A percentile compares a stretch with the other conserved stretches of the same genome.
Conservation (phyloP, 306 rosid species). For the Cucumis cinereus region DNA sequence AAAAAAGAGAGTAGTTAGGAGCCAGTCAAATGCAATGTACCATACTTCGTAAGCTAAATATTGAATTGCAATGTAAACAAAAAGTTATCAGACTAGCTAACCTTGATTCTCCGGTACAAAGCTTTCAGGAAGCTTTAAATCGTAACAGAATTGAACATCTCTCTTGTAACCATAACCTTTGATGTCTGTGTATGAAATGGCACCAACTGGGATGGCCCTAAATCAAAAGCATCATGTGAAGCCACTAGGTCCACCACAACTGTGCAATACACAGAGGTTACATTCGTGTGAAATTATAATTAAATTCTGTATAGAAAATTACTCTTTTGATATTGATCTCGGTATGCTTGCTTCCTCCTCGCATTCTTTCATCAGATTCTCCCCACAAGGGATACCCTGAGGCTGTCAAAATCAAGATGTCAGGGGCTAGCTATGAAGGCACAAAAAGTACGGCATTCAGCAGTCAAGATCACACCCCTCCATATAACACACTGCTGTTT, state of each 20-base stretch:
- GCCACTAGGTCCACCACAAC: constrained; percentile 3
- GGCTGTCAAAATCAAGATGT: constrained; percentile 40
- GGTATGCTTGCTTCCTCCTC: constrained; percentile 96
- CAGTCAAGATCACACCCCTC: not conserved
- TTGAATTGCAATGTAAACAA: not conserved
- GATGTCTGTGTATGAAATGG: constrained; percentile 74
- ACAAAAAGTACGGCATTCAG: not conserved
- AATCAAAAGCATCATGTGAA: constrained; percentile 15
- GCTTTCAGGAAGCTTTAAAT: constrained; percentile 63
- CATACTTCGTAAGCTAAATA: not conserved
- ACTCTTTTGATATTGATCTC: constrained; percentile 51
- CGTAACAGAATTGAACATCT: constrained; percentile 80
- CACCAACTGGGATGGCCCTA: constrained; percentile 72
- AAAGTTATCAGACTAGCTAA: not conserved
- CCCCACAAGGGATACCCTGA: constrained; percentile 58
- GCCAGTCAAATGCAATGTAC: not conserved
- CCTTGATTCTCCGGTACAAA: constrained; percentile 77
- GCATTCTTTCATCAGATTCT: constrained; percentile 80
- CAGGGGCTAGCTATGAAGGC: not conserved
- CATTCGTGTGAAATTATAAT: not conserved
- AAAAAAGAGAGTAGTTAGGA: not conserved
- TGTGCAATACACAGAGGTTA: not conserved
- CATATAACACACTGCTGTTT: not conserved
- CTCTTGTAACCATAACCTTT: constrained; percentile 59
- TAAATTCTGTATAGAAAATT: constrained; percentile 13